Evolutionary conservation across 257 asterid species (phyloP).

Genomic region (Orobanche coerulescens): DNA sequence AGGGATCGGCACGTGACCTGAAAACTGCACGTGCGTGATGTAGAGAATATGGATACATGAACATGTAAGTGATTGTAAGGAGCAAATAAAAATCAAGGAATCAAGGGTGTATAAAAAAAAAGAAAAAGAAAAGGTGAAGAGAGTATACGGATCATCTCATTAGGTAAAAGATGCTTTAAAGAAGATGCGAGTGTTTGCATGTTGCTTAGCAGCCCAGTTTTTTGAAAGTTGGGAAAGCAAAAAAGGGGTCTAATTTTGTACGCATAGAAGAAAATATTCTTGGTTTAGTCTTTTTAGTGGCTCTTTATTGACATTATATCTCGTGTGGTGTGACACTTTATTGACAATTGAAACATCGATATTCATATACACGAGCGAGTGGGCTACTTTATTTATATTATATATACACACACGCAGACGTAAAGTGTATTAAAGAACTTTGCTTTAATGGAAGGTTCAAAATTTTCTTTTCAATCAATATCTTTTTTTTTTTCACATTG

Average conservation of each 20-base stretch:
- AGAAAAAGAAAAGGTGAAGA: constrained; percentile 13
- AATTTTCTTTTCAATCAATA: constrained; percentile 45
- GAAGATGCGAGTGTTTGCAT: constrained; percentile 40
- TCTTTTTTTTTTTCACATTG: constrained; percentile 20
- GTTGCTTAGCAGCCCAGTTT: constrained; percentile 75
- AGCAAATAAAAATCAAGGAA: not conserved
- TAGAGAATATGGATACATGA: too few relatives aligned
- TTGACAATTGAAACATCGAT: constrained; percentile 45
- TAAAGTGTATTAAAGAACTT: constrained; percentile 32
- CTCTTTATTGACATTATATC: too few relatives aligned
- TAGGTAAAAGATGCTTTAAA: constrained; percentile 50
- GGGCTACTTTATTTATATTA: constrained; percentile 22
- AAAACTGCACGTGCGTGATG: constrained; percentile 50
- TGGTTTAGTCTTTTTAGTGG: constrained; percentile 55
- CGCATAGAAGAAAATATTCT: constrained; percentile 20
- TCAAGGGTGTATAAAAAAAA: not conserved
- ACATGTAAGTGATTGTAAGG: not conserved
- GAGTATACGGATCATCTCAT: constrained; percentile 34
- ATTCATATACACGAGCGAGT: constrained; percentile 19
- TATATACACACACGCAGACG: constrained; percentile 20
- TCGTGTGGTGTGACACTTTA: too few relatives aligned
- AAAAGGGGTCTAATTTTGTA: constrained; percentile 20
- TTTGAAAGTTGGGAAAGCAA: constrained; percentile 65
- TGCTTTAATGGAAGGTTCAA: constrained; percentile 59
- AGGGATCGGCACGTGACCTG: constrained; percentile 54